Conservation (phyloP, 1,284 basidiomycete species). For the Testicularia cyperi region DNA sequence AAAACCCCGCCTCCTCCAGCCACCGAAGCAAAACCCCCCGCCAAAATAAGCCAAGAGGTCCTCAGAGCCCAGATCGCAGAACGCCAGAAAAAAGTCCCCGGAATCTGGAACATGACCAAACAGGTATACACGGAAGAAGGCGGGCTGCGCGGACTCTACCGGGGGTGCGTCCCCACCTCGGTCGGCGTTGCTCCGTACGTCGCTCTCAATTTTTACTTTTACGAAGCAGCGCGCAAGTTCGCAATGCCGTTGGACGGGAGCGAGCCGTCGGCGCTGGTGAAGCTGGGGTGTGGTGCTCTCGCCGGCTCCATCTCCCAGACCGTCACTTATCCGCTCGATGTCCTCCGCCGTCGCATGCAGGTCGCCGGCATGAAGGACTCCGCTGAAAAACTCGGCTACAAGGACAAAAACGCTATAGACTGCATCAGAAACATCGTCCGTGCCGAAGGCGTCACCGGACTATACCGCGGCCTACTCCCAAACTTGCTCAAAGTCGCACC, state of each 20-base stretch:
- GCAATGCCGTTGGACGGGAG: slow-evolving; percentile 45
- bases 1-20: background rate
- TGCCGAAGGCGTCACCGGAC: slow-evolving; percentile 72
- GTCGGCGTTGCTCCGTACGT: slow-evolving; percentile 92
- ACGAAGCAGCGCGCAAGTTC: slow-evolving; percentile 56
- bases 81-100: slow-evolving; percentile 63
- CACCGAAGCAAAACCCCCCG: background rate
- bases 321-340: slow-evolving; percentile 93
- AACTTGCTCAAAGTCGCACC: slow-evolving; percentile 75
- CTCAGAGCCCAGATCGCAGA: slow-evolving; percentile 16
- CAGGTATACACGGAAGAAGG: slow-evolving; percentile 90
- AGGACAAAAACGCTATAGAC: slow-evolving; percentile 68
- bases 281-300: slow-evolving; percentile 64
- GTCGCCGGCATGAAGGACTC: slow-evolving; percentile 78
- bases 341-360: slow-evolving; percentile 91
- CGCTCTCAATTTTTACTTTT: slow-evolving; percentile 57
- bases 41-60: slow-evolving; percentile 9
- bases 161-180: slow-evolving; percentile 82
- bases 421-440: slow-evolving; percentile 72
- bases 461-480: slow-evolving; percentile 87
- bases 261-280: slow-evolving; percentile 40
- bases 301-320: slow-evolving; percentile 79
- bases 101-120: slow-evolving; percentile 82
- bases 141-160: slow-evolving; percentile 80
- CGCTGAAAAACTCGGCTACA: slow-evolving; percentile 67